Percentiles rank a stretch among this genome's conserved stretches.
phyloP scores from a whole-genome alignment of 129 eudicot genomes.

The Heracleum sosnowskyi region DNA sequence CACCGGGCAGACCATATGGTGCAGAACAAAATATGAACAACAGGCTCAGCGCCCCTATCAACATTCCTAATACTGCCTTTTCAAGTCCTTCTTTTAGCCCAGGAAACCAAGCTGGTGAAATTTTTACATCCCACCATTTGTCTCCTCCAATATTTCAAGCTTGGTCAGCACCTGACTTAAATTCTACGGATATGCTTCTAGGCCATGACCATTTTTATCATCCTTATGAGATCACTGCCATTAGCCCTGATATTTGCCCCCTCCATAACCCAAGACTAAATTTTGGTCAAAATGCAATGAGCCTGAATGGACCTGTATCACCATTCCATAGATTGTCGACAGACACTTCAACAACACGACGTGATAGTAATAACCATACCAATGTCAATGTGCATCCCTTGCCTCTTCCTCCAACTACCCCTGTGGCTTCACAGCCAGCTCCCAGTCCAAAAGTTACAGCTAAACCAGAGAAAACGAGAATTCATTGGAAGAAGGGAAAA shows the following conservation, averaged over 20 bases:
- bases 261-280: no score
- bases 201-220: no score
- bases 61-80: conserved; percentile 50
- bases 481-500: conserved; percentile 85
- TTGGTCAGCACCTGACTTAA: conserved; percentile 53
- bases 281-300: no score
- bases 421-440: conserved; percentile 22
- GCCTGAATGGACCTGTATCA: no score
- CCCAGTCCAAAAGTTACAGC: conserved; percentile 27
- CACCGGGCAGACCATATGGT: conserved; percentile 9
- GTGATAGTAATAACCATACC: conserved; percentile 39
- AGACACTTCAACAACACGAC: conserved; percentile 10
- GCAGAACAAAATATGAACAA: conserved; percentile 10
- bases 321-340: no score
- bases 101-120: conserved; percentile 17
- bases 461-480: conserved; percentile 24
- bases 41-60: conserved; percentile 21
- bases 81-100: conserved; percentile 35
- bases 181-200: conserved; percentile 21
- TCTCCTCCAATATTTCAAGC: conserved; percentile 29
- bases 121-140: conserved; percentile 16
- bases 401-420: conserved; percentile 74
- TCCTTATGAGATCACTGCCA: no score
- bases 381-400: conserved; percentile 79
- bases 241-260: no score